Conservation (phyloP, 2,329 filamentous ascomycete species). For the Xylariaceae sp. region DNA sequence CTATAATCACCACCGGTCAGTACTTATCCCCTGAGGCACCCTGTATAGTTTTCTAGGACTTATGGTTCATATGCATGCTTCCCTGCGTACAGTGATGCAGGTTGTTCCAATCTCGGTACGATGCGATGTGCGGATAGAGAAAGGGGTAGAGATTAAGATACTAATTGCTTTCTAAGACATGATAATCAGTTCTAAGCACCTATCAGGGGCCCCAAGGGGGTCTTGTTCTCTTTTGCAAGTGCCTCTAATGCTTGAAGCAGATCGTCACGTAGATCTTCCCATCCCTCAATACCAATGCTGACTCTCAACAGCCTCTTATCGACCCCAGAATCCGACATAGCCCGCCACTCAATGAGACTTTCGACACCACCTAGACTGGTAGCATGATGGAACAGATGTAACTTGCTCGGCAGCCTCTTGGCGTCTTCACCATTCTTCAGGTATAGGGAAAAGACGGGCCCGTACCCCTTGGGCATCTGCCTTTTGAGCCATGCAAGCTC, state of each 20-base stretch:
- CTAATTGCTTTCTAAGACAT: no score
- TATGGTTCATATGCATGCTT: no score
- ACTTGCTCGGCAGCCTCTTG: constrained; percentile 67
- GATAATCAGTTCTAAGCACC: no score
- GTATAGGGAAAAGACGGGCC: constrained; percentile 78
- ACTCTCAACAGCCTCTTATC: constrained; percentile 72
- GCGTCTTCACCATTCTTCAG: constrained; percentile 61
- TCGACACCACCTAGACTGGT: constrained; percentile 93
- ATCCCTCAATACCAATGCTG: constrained; percentile 81
- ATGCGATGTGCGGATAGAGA: no score
- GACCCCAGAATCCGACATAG: constrained; percentile 75
- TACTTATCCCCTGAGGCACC: neutral
- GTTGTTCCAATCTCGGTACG: no score
- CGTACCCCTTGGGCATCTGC: constrained; percentile 91
- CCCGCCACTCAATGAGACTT: constrained; percentile 93
- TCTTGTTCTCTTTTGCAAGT: constrained; percentile 36
- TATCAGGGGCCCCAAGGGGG: neutral
- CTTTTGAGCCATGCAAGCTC: constrained; percentile 61
- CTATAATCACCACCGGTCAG: constrained; percentile 9
- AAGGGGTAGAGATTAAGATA: no score
- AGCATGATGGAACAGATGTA: constrained; percentile 86
- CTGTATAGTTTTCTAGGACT: no score
- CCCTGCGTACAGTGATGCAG: no score
- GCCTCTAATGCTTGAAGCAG: constrained; percentile 62
- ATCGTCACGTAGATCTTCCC: constrained; percentile 79